Percentiles rank a stretch among this genome's conserved stretches.
Conservation (phyloP, 2,329 filamentous ascomycete genomes). For the Apiospora malaysiana region DNA sequence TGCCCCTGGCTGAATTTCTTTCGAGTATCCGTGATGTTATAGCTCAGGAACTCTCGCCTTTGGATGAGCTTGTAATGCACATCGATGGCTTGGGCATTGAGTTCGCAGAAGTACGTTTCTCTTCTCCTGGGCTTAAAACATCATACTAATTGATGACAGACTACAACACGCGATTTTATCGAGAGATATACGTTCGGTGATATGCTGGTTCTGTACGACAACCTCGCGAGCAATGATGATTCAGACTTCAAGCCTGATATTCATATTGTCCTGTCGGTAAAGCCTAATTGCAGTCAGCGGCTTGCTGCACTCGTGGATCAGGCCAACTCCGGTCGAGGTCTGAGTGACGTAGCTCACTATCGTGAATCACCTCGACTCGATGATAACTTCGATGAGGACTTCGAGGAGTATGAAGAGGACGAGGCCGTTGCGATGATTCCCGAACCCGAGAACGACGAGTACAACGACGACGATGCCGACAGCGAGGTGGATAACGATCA, state of each 20-base stretch:
- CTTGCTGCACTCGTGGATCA: conserved; percentile 40
- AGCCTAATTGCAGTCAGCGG: conserved; percentile 39
- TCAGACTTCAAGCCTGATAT: conserved; percentile 34
- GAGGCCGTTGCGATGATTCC: conserved; percentile 11
- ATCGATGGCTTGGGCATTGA: conserved; percentile 41
- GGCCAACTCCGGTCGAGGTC: conserved; percentile 38
- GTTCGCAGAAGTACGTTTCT: conserved; percentile 39
- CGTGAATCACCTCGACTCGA: conserved; percentile 32
- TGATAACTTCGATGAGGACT: conserved; percentile 15
- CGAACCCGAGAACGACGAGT: neutral
- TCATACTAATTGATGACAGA: conserved; percentile 31
- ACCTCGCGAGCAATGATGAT: conserved; percentile 39
- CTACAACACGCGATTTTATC: conserved; percentile 37
- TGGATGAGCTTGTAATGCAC: conserved; percentile 41
- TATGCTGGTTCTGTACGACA: conserved; percentile 38
- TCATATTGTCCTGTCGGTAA: conserved; percentile 40
- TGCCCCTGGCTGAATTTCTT: conserved; percentile 35
- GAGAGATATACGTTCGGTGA: conserved; percentile 39
- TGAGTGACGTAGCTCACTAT: conserved; percentile 41
- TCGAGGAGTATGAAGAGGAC: neutral
- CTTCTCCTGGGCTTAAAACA: neutral
- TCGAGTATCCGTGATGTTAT: conserved; percentile 39
- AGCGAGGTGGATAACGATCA: conserved; percentile 20
- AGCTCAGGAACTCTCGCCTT: conserved; percentile 40
- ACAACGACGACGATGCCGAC: conserved; percentile 16